These are phyloP conservation scores for Leishmania tarentolae DNA, from an alignment of 208 protist species.

Conservation along the genomic window DNA sequence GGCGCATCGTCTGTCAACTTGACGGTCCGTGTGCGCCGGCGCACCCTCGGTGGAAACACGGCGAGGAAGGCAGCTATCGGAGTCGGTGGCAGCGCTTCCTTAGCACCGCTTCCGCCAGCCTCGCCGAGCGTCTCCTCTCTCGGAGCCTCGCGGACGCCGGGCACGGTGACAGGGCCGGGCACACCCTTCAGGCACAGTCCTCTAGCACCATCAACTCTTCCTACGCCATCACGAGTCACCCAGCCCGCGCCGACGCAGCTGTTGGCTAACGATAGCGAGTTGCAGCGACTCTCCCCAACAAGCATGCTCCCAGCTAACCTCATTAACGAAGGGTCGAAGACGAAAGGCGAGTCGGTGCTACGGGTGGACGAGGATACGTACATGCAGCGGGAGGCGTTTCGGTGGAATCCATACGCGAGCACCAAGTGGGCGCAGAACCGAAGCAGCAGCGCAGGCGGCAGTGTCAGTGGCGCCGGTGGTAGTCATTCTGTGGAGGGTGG, in stretches of 20 bases:
- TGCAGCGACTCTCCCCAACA: slow-evolving; percentile 29
- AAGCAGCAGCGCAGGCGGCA: not conserved
- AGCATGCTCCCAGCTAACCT: slow-evolving; percentile 38
- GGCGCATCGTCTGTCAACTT: not conserved
- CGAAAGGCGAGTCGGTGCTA: slow-evolving; percentile 36
- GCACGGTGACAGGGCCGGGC: not conserved
- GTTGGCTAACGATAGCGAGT: not conserved
- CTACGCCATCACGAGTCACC: not conserved
- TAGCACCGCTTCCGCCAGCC: not conserved
- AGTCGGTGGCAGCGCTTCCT: not conserved
- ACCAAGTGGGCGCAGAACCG: slow-evolving; percentile 24
- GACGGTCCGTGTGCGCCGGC: slow-evolving; percentile 23
- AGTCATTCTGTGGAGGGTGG: not conserved
- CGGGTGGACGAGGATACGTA: slow-evolving; percentile 31
- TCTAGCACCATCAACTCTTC: not conserved
- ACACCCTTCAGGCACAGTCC: not conserved
- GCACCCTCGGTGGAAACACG: not conserved
- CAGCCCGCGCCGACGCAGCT: not conserved
- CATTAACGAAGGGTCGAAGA: slow-evolving; percentile 46
- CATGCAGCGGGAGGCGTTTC: slow-evolving; percentile 38
- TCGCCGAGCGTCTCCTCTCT: not conserved
- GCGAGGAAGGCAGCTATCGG: not conserved
- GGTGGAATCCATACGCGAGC: slow-evolving; percentile 47
- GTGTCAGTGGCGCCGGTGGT: not conserved
- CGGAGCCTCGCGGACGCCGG: not conserved